A percentile compares a stretch with the other conserved stretches of the same genome.
Conservation (phyloP, 2,329 filamentous ascomycete species). For the Colletotrichum sidae region DNA sequence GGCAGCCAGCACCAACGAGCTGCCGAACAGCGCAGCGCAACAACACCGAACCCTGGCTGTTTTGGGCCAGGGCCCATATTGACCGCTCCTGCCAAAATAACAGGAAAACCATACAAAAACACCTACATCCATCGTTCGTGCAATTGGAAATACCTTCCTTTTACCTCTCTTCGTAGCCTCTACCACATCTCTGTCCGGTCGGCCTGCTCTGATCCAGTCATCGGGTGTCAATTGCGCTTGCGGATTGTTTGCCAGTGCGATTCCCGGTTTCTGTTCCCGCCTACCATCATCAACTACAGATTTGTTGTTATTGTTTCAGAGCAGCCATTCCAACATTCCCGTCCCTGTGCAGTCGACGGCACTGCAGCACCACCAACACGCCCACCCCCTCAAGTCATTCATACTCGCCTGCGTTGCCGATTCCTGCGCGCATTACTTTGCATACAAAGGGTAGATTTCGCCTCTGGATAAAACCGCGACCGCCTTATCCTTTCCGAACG, state of each 20-base stretch:
- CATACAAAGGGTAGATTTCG: constrained; percentile 35
- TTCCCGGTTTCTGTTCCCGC: neutral
- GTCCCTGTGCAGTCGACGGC: neutral
- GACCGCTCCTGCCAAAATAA: constrained; percentile 37
- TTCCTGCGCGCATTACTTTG: constrained; percentile 33
- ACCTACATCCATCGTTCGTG: constrained; percentile 33
- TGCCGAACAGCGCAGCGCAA: constrained; percentile 13
- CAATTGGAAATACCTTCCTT: constrained; percentile 35
- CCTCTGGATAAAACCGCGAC: constrained; percentile 29
- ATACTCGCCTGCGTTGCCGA: constrained; percentile 3
- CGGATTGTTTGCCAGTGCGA: neutral
- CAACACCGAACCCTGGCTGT: constrained; percentile 37
- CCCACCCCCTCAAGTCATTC: neutral
- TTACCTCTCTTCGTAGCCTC: constrained; percentile 27
- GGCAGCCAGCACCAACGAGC: constrained; percentile 23
- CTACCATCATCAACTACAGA: constrained; percentile 4
- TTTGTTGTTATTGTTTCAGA: constrained; percentile 38
- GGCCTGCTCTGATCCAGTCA: constrained; percentile 9
- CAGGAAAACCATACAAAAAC: constrained; percentile 38
- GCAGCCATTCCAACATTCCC: constrained; percentile 35
- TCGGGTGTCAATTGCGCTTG: constrained; percentile 2
- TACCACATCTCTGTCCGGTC: neutral
- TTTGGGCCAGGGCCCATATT: constrained; percentile 36
- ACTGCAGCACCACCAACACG: constrained; percentile 7
- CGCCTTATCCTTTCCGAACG: constrained; percentile 27